These are phyloP conservation scores for Fusarium illudens DNA, from an alignment of 2,329 filamentous ascomycete genomes.

Conservation along the genomic window DNA sequence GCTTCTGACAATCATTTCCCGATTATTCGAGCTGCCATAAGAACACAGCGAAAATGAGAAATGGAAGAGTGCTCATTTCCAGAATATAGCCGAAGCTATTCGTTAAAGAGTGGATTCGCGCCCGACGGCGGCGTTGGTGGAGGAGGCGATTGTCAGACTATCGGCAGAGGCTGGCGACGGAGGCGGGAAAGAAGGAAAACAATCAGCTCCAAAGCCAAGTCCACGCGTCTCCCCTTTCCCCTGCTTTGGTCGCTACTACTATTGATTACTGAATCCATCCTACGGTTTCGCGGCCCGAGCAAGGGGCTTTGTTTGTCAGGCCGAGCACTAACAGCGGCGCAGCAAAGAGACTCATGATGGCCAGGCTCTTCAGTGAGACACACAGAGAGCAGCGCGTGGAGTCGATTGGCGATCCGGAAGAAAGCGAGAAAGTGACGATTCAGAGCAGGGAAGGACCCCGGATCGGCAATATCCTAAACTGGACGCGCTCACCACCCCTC, in stretches of 20 bases:
- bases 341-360: neutral
- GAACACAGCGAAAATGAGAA: neutral
- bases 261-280: neutral
- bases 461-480: conserved; percentile 33
- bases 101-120: neutral
- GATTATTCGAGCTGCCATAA: neutral
- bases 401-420: conserved; percentile 17
- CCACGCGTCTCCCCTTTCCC: conserved; percentile 11
- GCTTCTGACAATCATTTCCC: neutral
- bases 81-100: neutral
- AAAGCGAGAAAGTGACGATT: conserved; percentile 23
- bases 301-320: neutral
- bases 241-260: neutral
- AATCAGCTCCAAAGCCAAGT: neutral
- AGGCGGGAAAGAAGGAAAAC: neutral
- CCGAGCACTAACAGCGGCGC: neutral
- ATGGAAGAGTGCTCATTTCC: neutral
- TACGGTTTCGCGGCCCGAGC: neutral
- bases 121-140: neutral
- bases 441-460: conserved; percentile 16
- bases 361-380: neutral
- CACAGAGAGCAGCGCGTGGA: neutral
- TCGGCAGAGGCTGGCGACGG: neutral
- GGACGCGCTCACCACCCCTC: neutral
- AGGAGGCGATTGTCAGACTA: neutral